Evolutionary conservation across 2,329 filamentous ascomycete genomes (phyloP).

Genomic region (Paecilomyces formosus): DNA sequence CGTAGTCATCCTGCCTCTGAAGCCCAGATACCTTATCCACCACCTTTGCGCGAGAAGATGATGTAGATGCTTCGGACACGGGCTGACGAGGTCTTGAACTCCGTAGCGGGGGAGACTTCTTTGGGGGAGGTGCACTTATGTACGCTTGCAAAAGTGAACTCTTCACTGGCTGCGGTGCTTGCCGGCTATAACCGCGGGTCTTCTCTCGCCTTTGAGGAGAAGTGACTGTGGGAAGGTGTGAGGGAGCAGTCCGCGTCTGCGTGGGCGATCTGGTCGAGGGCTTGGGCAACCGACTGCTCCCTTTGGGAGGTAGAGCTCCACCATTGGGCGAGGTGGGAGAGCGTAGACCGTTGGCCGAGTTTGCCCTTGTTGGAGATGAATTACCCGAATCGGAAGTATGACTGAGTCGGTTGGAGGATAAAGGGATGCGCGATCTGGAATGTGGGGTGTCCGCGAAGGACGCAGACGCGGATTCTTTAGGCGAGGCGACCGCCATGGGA

Average conservation of each 20-base stretch:
- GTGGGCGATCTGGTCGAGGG: slow-evolving; percentile 23
- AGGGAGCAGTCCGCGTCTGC: slow-evolving; percentile 18
- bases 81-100: slow-evolving; percentile 76
- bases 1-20: slow-evolving; percentile 28
- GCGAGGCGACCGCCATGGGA: slow-evolving; percentile 28
- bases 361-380: slow-evolving; percentile 25
- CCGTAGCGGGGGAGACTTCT: slow-evolving; percentile 69
- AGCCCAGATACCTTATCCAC: slow-evolving; percentile 48
- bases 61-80: slow-evolving; percentile 66
- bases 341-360: slow-evolving; percentile 24
- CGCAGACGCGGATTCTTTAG: slow-evolving; percentile 17
- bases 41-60: slow-evolving; percentile 60
- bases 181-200: slow-evolving; percentile 22
- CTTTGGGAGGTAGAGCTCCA: slow-evolving; percentile 30
- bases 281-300: slow-evolving; percentile 34
- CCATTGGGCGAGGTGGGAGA: slow-evolving; percentile 18
- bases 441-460: slow-evolving; percentile 20
- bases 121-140: slow-evolving; percentile 62
- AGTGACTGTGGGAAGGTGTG: slow-evolving; percentile 21
- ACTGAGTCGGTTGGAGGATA: slow-evolving; percentile 33
- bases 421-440: slow-evolving; percentile 39
- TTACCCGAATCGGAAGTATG: slow-evolving; percentile 34
- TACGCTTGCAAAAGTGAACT: slow-evolving; percentile 63
- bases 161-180: slow-evolving; percentile 37
- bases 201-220: slow-evolving; percentile 28